Conservation (phyloP, 768 basidiomycete genomes). For the Phanerodontia chrysosporium region DNA sequence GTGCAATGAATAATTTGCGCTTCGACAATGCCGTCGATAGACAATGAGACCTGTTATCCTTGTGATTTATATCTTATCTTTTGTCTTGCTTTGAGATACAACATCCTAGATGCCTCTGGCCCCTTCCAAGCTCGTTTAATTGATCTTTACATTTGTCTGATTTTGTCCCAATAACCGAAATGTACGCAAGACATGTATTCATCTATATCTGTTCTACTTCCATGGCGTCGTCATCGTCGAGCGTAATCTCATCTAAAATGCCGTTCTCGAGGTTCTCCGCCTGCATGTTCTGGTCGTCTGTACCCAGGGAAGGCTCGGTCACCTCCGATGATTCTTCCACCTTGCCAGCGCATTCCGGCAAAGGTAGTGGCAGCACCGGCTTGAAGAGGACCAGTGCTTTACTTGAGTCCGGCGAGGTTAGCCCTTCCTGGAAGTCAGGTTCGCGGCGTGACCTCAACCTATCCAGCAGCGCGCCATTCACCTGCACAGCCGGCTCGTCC, state of each 20-base stretch:
- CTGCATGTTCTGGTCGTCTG: not conserved
- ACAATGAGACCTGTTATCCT: too few species aligned
- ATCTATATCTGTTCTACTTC: constrained; percentile 22
- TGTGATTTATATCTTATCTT: not conserved
- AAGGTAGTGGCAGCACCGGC: constrained; percentile 15
- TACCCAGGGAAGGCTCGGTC: not conserved
- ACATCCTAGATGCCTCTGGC: too few species aligned
- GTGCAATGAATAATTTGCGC: not conserved
- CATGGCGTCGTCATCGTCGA: constrained; percentile 23
- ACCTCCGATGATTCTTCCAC: not conserved
- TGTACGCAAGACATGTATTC: not conserved
- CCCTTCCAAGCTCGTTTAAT: too few species aligned
- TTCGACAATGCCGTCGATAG: not conserved
- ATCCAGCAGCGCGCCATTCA: constrained; percentile 21
- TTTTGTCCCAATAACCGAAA: not conserved
- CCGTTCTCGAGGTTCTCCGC: constrained; percentile 7
- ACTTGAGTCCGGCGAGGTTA: constrained; percentile 4
- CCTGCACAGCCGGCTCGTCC: constrained; percentile 5
- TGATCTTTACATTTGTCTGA: too few species aligned
- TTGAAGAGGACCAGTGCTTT: constrained; percentile 27
- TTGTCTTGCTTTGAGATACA: not conserved
- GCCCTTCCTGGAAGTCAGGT: constrained; percentile 7
- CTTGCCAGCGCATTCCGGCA: not conserved
- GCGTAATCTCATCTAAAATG: not conserved
- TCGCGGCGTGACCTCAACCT: constrained; percentile 10